A percentile compares a stretch with the other conserved stretches of the same genome.
Conservation (phyloP, 139 green algal genomes). For the Coelastrella sp. region DNA sequence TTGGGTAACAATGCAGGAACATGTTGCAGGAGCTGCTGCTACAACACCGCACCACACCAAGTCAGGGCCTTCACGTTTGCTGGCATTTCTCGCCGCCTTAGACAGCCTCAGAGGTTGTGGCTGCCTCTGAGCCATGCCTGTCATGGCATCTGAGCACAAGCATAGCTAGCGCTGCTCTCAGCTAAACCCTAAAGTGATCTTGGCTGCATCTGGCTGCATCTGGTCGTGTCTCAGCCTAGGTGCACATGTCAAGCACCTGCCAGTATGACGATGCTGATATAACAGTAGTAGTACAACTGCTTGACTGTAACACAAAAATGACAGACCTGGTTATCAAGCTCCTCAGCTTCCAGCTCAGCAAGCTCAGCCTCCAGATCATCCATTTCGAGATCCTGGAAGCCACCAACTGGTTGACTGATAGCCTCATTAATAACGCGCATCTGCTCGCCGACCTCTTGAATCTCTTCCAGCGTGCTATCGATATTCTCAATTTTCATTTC, state of each 20-base stretch:
- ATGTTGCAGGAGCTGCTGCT: neutral
- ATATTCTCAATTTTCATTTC: conserved; percentile 96
- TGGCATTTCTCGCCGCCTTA: too few relatives aligned
- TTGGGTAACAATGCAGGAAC: neutral
- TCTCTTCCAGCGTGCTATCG: conserved; percentile 95
- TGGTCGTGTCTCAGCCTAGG: neutral
- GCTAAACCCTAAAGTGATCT: too few relatives aligned
- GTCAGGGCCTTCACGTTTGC: too few relatives aligned
- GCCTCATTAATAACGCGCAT: conserved; percentile 94
- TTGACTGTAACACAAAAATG: too few relatives aligned
- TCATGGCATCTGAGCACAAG: too few relatives aligned
- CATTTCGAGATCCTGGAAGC: conserved; percentile 79
- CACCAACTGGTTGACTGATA: conserved; percentile 47
- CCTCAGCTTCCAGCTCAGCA: conserved; percentile 48
- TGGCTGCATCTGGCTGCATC: too few relatives aligned
- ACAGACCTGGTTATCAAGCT: conserved; percentile 72
- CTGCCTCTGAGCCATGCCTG: too few relatives aligned
- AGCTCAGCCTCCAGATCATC: conserved; percentile 84
- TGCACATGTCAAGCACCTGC: too few relatives aligned
- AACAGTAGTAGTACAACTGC: too few relatives aligned
- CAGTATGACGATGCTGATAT: too few relatives aligned
- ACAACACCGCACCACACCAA: neutral
- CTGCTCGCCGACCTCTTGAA: conserved; percentile 93
- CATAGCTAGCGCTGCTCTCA: too few relatives aligned
- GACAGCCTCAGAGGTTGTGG: too few relatives aligned